Conservation (phyloP, 768 basidiomycete species). For the Ephemerocybe angulata region DNA sequence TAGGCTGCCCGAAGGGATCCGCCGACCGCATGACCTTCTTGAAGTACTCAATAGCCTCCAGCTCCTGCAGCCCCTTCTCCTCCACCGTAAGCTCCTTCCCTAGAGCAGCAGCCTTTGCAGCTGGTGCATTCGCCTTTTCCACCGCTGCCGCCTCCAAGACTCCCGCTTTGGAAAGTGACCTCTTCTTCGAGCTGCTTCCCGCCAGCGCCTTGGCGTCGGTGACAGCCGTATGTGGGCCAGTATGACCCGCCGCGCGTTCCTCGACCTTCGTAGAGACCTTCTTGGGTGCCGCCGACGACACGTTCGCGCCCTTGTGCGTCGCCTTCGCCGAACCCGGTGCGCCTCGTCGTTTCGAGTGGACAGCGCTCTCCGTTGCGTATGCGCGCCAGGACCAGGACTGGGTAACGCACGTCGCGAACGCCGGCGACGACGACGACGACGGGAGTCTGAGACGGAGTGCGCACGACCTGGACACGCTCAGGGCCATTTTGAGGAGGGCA, state of each 20-base stretch:
- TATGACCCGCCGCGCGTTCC: constrained; percentile 6
- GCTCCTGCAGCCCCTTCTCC: constrained; percentile 33
- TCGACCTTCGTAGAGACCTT: constrained; percentile 6
- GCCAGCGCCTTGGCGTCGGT: constrained; percentile 8
- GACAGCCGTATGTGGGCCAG: not conserved
- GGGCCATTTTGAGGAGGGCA: not conserved
- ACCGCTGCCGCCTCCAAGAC: too few species aligned
- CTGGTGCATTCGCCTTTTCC: not conserved
- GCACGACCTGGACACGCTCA: constrained; percentile 6
- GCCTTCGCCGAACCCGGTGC: constrained; percentile 8
- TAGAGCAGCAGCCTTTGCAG: not conserved
- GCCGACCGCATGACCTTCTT: constrained; percentile 32
- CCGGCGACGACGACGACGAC: not conserved
- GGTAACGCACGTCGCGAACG: not conserved
- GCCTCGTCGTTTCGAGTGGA: constrained; percentile 1
- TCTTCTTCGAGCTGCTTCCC: not conserved
- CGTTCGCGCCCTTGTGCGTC: constrained; percentile 1
- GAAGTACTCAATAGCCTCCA: constrained; percentile 34
- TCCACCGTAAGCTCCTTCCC: constrained; percentile 13
- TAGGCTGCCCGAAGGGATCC: constrained; percentile 40
- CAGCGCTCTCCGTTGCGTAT: constrained; percentile 11
- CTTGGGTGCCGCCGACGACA: constrained; percentile 3
- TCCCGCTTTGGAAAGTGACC: too few species aligned
- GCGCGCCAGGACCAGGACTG: not conserved
- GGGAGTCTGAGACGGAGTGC: constrained; percentile 2